These are phyloP conservation scores for Globisporangium heterothallicum DNA, from an alignment of 352 stramenopile species.

Conservation along the genomic window DNA sequence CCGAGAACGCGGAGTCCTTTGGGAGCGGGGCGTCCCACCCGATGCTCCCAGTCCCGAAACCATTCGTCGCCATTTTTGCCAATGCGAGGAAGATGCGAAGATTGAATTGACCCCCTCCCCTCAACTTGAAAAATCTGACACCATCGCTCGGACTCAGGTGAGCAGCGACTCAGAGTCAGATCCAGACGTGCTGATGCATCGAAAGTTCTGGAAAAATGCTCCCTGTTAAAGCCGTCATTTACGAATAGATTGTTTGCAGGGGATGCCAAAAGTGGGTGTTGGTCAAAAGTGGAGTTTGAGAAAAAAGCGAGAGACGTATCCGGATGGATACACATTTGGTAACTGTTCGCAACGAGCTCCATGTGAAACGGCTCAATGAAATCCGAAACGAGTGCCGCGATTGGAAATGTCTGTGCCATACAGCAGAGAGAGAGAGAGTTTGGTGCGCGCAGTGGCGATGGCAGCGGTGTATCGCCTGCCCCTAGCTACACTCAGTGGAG, in stretches of 20 bases:
- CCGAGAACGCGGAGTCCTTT: not conserved
- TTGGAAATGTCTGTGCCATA: too few species aligned
- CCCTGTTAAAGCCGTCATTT: not conserved
- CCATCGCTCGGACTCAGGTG: not conserved
- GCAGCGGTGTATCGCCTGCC: not conserved
- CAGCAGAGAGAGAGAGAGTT: not conserved
- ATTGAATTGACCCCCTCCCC: not conserved
- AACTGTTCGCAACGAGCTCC: not conserved
- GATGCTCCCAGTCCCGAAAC: constrained; percentile 20
- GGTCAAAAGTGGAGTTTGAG: too few species aligned
- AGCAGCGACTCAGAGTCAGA: not conserved
- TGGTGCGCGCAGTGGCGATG: not conserved
- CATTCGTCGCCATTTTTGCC: too few species aligned
- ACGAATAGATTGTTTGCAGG: not conserved
- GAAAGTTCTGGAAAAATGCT: constrained; percentile 4
- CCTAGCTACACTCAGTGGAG: not conserved
- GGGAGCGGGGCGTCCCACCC: constrained; percentile 45
- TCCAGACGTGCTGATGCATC: not conserved
- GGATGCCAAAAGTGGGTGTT: not conserved
- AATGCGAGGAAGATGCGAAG: not conserved
- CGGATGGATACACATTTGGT: not conserved
- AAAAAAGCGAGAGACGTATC: too few species aligned
- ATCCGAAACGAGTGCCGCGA: too few species aligned
- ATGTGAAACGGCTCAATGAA: too few species aligned
- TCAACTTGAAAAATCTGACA: not conserved